These are phyloP conservation scores for Peronospora farinosa DNA, from an alignment of 352 stramenopile species.

Conservation along the genomic window DNA sequence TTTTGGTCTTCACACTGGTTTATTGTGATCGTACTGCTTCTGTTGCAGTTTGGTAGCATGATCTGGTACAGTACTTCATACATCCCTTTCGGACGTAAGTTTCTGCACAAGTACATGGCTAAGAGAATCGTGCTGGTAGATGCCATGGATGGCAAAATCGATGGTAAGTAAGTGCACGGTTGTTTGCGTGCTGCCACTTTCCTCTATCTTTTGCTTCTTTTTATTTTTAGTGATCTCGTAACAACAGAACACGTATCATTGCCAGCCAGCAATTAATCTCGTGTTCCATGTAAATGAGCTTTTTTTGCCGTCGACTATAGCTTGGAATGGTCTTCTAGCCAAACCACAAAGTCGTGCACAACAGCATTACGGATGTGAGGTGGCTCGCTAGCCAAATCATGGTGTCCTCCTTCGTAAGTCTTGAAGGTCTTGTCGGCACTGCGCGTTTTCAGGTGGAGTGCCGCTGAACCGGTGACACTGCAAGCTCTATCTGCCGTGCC, in stretches of 20 bases:
- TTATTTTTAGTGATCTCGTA: conserved; percentile 24
- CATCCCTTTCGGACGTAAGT: conserved; percentile 43
- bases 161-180: conserved; percentile 25
- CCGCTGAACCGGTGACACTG: conserved; percentile 58
- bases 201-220: conserved; percentile 12
- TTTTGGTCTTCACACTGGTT: conserved; percentile 40
- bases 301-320: conserved; percentile 1
- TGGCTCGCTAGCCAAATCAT: conserved; percentile 76
- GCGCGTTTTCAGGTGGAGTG: conserved; percentile 44
- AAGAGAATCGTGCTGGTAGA: conserved; percentile 32
- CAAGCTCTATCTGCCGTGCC: conserved; percentile 62
- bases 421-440: conserved; percentile 72
- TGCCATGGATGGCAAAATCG: conserved; percentile 33
- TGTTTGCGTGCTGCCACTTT: neutral
- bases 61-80: conserved; percentile 54
- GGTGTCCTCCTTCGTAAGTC: conserved; percentile 44
- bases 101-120: conserved; percentile 39
- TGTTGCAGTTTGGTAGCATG: conserved; percentile 49
- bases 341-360: conserved; percentile 63
- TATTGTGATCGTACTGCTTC: conserved; percentile 44
- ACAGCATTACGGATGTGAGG: conserved; percentile 51
- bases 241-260: conserved; percentile 8
- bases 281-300: neutral
- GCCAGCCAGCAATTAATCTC: neutral
- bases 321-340: conserved; percentile 44